Evolutionary conservation across 371 early-diverging fungal genomes (phyloP), one percentile per base, ranked within the genome.

Genomic region (Conidiobolus incongruus): DNA sequence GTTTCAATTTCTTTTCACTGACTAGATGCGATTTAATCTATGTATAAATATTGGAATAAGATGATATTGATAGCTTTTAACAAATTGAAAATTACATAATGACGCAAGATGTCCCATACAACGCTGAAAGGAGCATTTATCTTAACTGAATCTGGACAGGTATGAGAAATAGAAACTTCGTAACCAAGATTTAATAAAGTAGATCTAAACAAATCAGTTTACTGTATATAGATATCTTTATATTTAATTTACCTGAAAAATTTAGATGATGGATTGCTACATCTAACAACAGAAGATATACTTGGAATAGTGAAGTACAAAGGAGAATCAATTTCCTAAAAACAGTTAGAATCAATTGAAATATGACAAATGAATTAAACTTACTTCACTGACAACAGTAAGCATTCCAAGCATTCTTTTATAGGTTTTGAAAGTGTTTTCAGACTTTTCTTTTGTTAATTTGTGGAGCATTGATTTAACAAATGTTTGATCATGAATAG

Each of bases 401-500:
- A 98, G 58, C 84, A 99, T 89, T 19, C 99, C 99, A 54, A 75
- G 52, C 74, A 99, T 89, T 48, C 99, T 72, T 35, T 66, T 54
- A 44, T 69, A 59, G 4, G 90, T 89, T 45, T 76, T 74, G 56
- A 79, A 93, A 20, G 38, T 21, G 17, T 43, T 44, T n/a, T n/a
- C n/a, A n/a, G n/a, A n/a, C n/a, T n/a, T n/a, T n/a, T n/a, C n/a
- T n/a, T n/a, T n/a, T n/a, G n/a, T n/a, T n/a, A n/a, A n/a, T n/a
- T n/a, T n/a, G 20, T 50, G 49, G 23, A 88, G 45, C 81, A 83
- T 77, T 42, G 59, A 66, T 37, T 50, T 54, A 24, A 67, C 74
- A 70, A 97, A 94, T 4, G 52, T 61, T 38, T 60, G 57, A 52
- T 93, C 67, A 54, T 98, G 92, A 16, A 98, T 58, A 4, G 78